These are phyloP conservation scores for Trichosporon sp. DNA, from an alignment of 1,284 basidiomycete genomes.

Conservation along the genomic window DNA sequence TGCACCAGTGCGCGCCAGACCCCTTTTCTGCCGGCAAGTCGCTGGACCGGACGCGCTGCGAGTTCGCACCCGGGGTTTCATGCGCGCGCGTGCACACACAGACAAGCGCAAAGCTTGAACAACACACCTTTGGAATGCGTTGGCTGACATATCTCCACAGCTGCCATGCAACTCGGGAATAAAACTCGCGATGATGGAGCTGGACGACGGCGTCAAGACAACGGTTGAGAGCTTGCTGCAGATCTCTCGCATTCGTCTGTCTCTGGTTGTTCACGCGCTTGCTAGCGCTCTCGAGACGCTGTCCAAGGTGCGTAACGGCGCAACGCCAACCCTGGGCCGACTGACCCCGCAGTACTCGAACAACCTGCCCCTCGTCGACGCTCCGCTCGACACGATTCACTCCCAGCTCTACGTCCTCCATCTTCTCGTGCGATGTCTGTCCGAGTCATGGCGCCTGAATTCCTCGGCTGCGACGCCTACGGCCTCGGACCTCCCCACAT, in stretches of 20 bases:
- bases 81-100: neutral
- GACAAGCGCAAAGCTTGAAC: neutral
- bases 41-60: neutral
- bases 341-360: slow-evolving; percentile 40
- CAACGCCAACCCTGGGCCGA: slow-evolving; percentile 50
- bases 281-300: slow-evolving; percentile 69
- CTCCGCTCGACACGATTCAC: slow-evolving; percentile 70
- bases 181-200: slow-evolving; percentile 66
- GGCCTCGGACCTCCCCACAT: slow-evolving; percentile 34
- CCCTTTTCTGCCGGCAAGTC: neutral
- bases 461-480: slow-evolving; percentile 18
- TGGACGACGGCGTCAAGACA: slow-evolving; percentile 65
- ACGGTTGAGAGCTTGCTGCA: slow-evolving; percentile 73
- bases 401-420: slow-evolving; percentile 87
- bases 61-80: neutral
- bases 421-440: slow-evolving; percentile 68
- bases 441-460: slow-evolving; percentile 63
- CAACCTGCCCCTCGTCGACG: slow-evolving; percentile 43
- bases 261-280: slow-evolving; percentile 72
- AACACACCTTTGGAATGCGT: neutral
- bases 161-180: slow-evolving; percentile 79
- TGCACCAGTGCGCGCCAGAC: neutral
- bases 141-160: slow-evolving; percentile 50
- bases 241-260: slow-evolving; percentile 66
- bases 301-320: slow-evolving; percentile 58